A percentile compares a stretch with the other conserved stretches of the same genome.
Evolutionary conservation across 495 filamentous ascomycete species (phyloP).

Genomic region (Lichina pygmaea): DNA sequence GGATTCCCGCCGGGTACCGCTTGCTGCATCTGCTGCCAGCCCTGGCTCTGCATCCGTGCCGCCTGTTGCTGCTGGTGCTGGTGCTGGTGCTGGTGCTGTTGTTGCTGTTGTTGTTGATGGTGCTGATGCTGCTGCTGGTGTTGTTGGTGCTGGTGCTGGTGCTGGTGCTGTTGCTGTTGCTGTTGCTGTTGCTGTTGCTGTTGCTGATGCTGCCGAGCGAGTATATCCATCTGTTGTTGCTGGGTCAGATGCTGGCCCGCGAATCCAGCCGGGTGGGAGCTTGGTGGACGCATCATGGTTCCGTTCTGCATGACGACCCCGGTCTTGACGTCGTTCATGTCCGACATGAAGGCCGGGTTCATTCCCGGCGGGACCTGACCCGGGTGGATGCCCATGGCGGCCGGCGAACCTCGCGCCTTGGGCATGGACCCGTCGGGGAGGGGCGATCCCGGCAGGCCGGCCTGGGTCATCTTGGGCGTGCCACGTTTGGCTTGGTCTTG

Average conservation of each 20-base stretch:
- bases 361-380: conserved; percentile 31
- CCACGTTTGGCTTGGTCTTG: conserved; percentile 69
- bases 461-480: conserved; percentile 64
- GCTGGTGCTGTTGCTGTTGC: conserved; percentile 1
- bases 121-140: conserved; percentile 23
- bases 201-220: conserved; percentile 6
- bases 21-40: conserved; percentile 27
- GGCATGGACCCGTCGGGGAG: conserved; percentile 46
- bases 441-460: conserved; percentile 51
- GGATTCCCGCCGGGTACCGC: conserved; percentile 23
- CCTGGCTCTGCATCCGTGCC: conserved; percentile 21
- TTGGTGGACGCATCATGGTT: conserved; percentile 47
- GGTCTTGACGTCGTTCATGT: conserved; percentile 32
- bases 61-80: conserved; percentile 80
- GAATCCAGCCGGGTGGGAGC: conserved; percentile 40
- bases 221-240: conserved; percentile 17
- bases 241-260: conserved; percentile 35
- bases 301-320: conserved; percentile 27
- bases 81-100: conserved; percentile 7
- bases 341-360: conserved; percentile 10
- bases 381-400: conserved; percentile 47
- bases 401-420: conserved; percentile 60
- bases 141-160: conserved; percentile 15
- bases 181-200: background rate
- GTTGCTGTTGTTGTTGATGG: conserved; percentile 24